These are phyloP conservation scores for Thielaviopsis euricoi DNA, from an alignment of 2,329 filamentous ascomycete species.

Conservation along the genomic window DNA sequence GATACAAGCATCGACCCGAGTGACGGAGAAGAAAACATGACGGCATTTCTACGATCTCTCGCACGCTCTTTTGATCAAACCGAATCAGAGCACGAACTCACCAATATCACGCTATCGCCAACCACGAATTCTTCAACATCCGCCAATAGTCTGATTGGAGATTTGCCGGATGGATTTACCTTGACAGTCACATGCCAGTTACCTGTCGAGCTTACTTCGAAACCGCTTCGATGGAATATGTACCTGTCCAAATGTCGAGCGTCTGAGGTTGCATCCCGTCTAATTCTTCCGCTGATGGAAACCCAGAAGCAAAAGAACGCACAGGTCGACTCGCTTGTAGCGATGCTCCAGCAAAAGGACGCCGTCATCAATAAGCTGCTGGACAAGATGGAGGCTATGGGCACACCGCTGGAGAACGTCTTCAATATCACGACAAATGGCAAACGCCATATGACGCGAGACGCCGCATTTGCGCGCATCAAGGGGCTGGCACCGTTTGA, in stretches of 20 bases:
- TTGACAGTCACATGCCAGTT: conserved; percentile 43
- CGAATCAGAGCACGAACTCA: conserved; percentile 26
- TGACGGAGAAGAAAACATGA: conserved; percentile 50
- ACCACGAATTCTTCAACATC: conserved; percentile 15
- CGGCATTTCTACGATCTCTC: conserved; percentile 49
- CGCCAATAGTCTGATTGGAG: conserved; percentile 15
- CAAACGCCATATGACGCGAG: conserved; percentile 29
- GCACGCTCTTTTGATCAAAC: conserved; percentile 32
- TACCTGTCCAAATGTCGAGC: conserved; percentile 31
- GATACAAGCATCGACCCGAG: conserved; percentile 59
- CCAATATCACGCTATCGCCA: conserved; percentile 27
- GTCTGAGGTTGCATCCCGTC: conserved; percentile 27
- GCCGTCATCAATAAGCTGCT: conserved; percentile 31
- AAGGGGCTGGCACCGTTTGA: conserved; percentile 34
- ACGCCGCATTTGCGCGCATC: conserved; percentile 29
- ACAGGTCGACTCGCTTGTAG: conserved; percentile 28
- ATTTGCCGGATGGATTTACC: conserved; percentile 23
- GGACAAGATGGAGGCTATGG: conserved; percentile 37
- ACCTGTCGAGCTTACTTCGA: conserved; percentile 34
- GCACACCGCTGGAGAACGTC: conserved; percentile 34
- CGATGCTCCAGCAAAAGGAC: conserved; percentile 33
- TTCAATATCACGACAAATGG: conserved; percentile 31
- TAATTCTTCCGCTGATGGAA: conserved; percentile 36
- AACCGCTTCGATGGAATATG: conserved; percentile 49
- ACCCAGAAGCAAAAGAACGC: conserved; percentile 24